These are phyloP conservation scores for Debaryomyces tyrocola DNA, from an alignment of 805 yeast species.

Conservation along the genomic window DNA sequence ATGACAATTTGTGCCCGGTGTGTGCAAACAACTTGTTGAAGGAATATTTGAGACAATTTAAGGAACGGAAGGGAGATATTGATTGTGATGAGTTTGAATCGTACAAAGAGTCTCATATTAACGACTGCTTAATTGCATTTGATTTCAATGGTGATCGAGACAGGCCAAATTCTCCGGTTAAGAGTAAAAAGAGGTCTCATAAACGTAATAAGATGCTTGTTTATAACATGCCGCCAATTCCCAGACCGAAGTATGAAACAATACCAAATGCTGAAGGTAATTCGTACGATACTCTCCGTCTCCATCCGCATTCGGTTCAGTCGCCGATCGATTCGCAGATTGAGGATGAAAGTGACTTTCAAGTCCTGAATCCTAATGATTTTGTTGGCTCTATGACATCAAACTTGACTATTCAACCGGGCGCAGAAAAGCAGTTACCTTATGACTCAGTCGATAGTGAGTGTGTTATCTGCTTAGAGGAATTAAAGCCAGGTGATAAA, in stretches of 20 bases:
- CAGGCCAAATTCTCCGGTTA: conserved; percentile 35
- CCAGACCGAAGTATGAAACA: conserved; percentile 36
- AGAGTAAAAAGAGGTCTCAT: conserved; percentile 13
- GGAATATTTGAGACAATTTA: conserved; percentile 16
- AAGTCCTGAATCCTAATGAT: background rate
- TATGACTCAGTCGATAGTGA: conserved; percentile 55
- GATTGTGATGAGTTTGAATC: conserved; percentile 26
- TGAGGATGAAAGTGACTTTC: conserved; percentile 5
- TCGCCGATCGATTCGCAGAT: background rate
- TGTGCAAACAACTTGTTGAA: conserved; percentile 33
- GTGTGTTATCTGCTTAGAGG: conserved; percentile 94
- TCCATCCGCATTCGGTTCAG: conserved; percentile 1
- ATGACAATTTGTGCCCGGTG: conserved; percentile 40
- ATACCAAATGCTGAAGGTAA: conserved; percentile 18
- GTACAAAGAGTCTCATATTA: conserved; percentile 65
- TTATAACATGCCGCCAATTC: conserved; percentile 56
- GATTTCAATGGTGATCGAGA: conserved; percentile 61
- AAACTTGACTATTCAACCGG: conserved; percentile 15
- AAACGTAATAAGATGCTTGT: conserved; percentile 82
- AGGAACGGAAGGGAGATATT: conserved; percentile 9
- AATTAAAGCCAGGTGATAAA: conserved; percentile 78
- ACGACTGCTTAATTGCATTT: conserved; percentile 68
- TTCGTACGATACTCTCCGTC: conserved; percentile 15
- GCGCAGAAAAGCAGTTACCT: conserved; percentile 11
- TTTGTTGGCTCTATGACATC: conserved; percentile 21